Percentiles rank a stretch among this genome's conserved stretches.
These are phyloP conservation scores for Flaveria robusta DNA, from an alignment of 129 eudicot genomes.

Conservation along the genomic window DNA sequence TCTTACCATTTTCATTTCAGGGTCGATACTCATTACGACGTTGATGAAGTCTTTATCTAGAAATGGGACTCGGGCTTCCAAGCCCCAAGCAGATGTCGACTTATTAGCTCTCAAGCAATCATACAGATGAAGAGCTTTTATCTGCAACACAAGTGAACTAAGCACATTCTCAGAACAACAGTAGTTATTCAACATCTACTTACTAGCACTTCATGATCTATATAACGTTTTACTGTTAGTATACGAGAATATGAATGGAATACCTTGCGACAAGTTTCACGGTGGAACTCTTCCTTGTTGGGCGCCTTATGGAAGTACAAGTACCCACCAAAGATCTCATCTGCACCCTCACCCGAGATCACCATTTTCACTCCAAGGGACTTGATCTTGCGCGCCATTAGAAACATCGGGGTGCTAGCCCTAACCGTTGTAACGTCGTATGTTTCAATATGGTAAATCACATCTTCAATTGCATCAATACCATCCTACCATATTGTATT, in stretches of 20 bases:
- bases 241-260: not conserved
- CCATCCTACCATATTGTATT: conserved; percentile 11
- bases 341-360: conserved; percentile 77
- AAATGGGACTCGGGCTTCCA: conserved; percentile 83
- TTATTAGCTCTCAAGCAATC: conserved; percentile 80
- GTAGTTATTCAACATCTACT: too few species aligned
- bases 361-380: conserved; percentile 81
- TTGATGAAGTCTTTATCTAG: conserved; percentile 69
- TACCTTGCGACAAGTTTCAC: conserved; percentile 48
- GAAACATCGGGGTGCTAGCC: conserved; percentile 52
- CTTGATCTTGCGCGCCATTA: conserved; percentile 78
- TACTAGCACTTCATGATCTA: too few species aligned
- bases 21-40: conserved; percentile 21
- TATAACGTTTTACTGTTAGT: not conserved
- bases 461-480: conserved; percentile 62
- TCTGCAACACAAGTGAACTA: conserved; percentile 20
- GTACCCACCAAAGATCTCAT: conserved; percentile 79
- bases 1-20: conserved; percentile 59
- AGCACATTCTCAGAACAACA: not conserved
- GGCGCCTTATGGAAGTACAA: conserved; percentile 81
- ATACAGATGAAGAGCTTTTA: conserved; percentile 47
- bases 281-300: conserved; percentile 57
- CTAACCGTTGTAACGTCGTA: conserved; percentile 31
- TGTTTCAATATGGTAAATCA: conserved; percentile 70
- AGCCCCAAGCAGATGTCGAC: conserved; percentile 79